Base-by-base conservation (phyloP, 495 filamentous ascomycete genomes). In the Lindgomyces ingoldianus region DNA sequence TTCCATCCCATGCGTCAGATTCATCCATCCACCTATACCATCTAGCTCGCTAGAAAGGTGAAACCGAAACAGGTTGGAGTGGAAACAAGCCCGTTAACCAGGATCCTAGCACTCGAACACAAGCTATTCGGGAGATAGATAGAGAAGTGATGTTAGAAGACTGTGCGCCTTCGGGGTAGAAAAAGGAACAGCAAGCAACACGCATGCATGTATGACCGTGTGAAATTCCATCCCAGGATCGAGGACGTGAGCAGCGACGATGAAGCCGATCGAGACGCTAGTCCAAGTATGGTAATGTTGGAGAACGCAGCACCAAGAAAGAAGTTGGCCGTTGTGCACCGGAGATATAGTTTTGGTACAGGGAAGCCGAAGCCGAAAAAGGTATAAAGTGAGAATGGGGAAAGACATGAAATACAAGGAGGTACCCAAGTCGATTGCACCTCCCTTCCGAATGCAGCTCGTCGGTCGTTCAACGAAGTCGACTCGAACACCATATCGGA, bases 361-460 rank as follows among this genome's bases (percentile, higher is more conserved):
- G 42, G 25, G 42, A 21, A 29, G 56, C 26, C n/a, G 45, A 42
- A 45, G 27, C 4, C 22, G 24, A 16, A 50, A 19, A 19, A 47
- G 29, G 12, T 47, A 50, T 50, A 4, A 49, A 24, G 46, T 29
- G 46, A 52, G 19, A 21, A 41, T 12, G 53, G 27, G 57, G 30
- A 58, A 12, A 19, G 22, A 21, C 49, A 45, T 30, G 19, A 25
- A 39, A 25, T 19, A 33, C 18, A 10, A 60, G 16, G 30, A 25
- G 30, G 42, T 50, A 60, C 46, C 57, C 57, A 60, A 60, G 36
- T 14, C 57, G 24, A 41, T 25, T 41, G 57, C 46, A 27, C 46
- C n/a, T 19, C 46, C 27, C 6, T 39, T 39, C 33, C 6, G 33
- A 39, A 39, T 39, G 14, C 14, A 22, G 21, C 3, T 52, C 14